Evolutionary conservation across 2,329 filamentous ascomycete species (phyloP).

Genomic region (Colletotrichum cereale): DNA sequence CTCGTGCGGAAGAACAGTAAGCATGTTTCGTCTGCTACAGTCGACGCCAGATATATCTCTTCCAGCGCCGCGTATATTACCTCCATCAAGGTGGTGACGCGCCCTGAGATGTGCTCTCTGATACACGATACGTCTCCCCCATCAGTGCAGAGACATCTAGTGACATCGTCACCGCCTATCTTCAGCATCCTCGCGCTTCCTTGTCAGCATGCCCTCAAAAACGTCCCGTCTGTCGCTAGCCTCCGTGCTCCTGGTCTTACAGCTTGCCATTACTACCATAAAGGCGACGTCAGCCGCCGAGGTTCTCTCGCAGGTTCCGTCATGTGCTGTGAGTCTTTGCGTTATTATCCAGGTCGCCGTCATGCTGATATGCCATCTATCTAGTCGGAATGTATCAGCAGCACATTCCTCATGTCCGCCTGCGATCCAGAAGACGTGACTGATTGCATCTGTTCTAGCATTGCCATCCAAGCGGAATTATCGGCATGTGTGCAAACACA

Average conservation of each 20-base stretch:
- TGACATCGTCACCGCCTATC: background rate
- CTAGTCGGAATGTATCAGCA: slow-evolving; percentile 6
- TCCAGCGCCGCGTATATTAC: background rate
- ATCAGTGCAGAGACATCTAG: background rate
- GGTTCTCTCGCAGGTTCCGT: background rate
- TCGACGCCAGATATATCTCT: slow-evolving; percentile 1
- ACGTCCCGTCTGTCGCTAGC: background rate
- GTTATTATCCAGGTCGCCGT: background rate
- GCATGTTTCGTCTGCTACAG: background rate
- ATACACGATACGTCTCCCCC: background rate
- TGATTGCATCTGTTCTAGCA: slow-evolving; percentile 1
- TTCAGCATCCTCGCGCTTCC: background rate
- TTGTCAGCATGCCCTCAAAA: background rate
- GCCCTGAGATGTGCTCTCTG: background rate
- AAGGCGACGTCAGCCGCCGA: background rate
- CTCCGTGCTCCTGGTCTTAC: background rate
- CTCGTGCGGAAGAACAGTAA: background rate
- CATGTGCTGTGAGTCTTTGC: background rate
- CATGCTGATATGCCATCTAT: background rate
- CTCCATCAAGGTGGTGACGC: background rate
- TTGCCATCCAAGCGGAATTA: background rate
- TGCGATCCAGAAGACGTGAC: background rate
- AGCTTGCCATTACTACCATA: background rate
- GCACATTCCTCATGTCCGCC: background rate
- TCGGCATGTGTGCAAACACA: background rate